A percentile compares a stretch with the other conserved stretches of the same genome.
phyloP scores from a whole-genome alignment of 2,329 filamentous ascomycete genomes.

The Cercospora canescens region DNA sequence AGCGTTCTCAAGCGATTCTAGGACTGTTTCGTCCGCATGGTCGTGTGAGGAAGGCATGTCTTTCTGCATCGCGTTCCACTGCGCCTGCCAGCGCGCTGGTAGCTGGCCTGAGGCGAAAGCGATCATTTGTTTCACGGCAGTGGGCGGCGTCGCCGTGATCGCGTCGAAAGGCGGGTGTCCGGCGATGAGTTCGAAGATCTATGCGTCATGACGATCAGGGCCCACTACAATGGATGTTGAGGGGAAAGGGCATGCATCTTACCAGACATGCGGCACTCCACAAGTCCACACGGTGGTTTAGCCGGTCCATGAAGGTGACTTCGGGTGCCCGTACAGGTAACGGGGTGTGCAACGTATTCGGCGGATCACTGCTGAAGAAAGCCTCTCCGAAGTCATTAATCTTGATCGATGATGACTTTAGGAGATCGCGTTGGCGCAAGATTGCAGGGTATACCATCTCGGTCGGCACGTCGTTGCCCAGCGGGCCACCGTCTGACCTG shows the following conservation, averaged over 20 bases:
- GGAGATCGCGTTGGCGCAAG: background rate
- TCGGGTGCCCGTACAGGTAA: constrained; percentile 12
- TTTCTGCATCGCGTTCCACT: background rate
- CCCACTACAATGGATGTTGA: background rate
- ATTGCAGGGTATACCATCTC: background rate
- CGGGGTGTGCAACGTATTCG: background rate
- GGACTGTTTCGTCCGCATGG: background rate
- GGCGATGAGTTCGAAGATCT: background rate
- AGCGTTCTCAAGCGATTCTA: background rate
- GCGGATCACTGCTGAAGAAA: constrained; percentile 5
- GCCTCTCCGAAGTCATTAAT: constrained; percentile 9
- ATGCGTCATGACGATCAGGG: background rate
- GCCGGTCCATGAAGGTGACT: background rate
- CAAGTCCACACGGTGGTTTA: constrained; percentile 7
- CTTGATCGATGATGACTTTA: background rate
- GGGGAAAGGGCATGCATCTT: background rate
- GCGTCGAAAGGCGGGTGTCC: background rate
- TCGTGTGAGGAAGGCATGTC: background rate
- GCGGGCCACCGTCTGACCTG: background rate
- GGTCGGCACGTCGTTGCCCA: background rate
- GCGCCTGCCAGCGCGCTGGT: background rate
- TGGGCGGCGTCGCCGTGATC: background rate
- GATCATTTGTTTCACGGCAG: background rate
- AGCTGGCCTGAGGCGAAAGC: background rate
- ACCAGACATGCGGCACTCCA: constrained; percentile 12